phyloP scores from a whole-genome alignment of 1,139 yeast species.

The Schizosaccharomyces versatilis region DNA sequence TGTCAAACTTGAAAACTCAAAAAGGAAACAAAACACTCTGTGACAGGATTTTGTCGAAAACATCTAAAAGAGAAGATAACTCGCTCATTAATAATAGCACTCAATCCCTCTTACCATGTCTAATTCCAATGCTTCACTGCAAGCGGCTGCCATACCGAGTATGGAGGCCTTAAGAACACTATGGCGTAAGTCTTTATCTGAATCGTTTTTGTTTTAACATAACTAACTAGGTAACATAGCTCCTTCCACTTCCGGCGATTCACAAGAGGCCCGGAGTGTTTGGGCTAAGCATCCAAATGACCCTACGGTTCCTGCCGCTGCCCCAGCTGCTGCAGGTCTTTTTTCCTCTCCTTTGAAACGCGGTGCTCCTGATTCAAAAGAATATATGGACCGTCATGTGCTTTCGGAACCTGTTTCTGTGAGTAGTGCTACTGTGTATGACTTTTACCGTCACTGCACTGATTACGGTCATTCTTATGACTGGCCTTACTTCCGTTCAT shows the following conservation, averaged over 20 bases:
- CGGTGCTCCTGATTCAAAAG: neutral
- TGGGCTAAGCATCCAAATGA: neutral
- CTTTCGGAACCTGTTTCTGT: neutral
- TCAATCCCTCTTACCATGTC: neutral
- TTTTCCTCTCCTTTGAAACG: slow-evolving; percentile 1
- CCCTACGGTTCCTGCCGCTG: neutral
- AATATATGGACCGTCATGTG: neutral
- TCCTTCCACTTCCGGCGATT: neutral
- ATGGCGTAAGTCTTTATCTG: neutral
- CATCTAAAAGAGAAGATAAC: neutral
- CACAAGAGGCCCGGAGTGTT: neutral
- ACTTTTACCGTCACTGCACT: neutral
- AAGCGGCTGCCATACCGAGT: neutral
- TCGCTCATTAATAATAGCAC: neutral
- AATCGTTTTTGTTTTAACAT: neutral
- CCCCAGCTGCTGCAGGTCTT: neutral
- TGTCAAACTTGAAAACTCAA: neutral
- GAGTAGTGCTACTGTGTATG: neutral
- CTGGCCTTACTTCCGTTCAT: neutral
- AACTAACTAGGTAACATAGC: neutral
- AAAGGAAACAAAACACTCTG: neutral
- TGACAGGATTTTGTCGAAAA: neutral
- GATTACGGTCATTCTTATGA: slow-evolving; percentile 1
- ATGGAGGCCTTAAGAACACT: neutral
- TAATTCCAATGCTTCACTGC: neutral